Base-by-base conservation (phyloP, 352 stramenopile genomes). In the Phytopythium kandeliae region DNA sequence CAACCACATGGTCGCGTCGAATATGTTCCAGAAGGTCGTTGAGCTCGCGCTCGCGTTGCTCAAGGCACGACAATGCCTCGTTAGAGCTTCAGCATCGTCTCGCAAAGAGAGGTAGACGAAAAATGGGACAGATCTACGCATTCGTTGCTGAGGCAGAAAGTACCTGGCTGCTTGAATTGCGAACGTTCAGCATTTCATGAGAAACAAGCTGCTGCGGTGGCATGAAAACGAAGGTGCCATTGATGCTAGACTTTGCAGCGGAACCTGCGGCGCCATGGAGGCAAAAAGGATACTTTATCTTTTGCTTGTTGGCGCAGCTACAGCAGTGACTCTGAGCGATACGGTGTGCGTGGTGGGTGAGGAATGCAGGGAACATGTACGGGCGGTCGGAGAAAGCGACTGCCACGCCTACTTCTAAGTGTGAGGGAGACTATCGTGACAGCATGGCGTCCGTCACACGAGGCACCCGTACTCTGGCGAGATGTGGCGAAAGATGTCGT, bases 401-500 rank as follows among this genome's bases (percentile, higher is more conserved):
- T 52, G 33, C 46, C 34, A 25, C 1, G 34, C 22, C 47, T 53
- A 53, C 21, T 42, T 42, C 33, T 42, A 44, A 17, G 7, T 22
- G 3, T 15, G 33, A 24, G 11, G 33, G 2, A 5, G 31, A 48
- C 28, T 46, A 21, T 46, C 40, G n/a, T n/a, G 40, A 19, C 10
- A 12, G 22, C 15, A 2, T 4, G 19, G 17, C 28, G n/a, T 55
- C 25, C 33, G 24, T 67, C 70, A 92, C 40, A 89, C 79, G 15
- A 93, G 66, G 41, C 79, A 93, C 36, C 82, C 82, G 51, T 89
- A 93, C 53, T 91, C 79, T 7, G 82, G 78, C 4, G 82, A 92
- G 48, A 92, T 90, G 42, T 92, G 82, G 37, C 86, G 69, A 51
- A 92, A 92, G 42, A 92, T 81, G 52, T 90, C 79, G 52, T 92